These are phyloP conservation scores for Boehmeria nivea DNA, from an alignment of 306 rosid genomes.

Conservation along the genomic window DNA sequence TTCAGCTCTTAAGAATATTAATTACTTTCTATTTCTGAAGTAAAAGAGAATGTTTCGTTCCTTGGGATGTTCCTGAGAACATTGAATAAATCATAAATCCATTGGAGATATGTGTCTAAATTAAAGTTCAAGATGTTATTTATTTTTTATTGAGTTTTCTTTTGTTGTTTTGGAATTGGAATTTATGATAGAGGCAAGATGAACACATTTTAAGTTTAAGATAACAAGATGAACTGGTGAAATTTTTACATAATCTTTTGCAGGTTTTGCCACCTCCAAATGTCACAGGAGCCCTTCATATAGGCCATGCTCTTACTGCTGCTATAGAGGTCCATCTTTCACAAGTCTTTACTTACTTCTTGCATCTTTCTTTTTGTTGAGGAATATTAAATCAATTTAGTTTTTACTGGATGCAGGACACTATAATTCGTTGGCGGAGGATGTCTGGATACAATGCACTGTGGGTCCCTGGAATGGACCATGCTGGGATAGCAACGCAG, in stretches of 20 bases:
- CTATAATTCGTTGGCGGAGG: conserved; percentile 90
- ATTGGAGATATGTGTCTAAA: too few relatives aligned
- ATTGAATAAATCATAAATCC: too few relatives aligned
- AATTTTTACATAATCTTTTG: conserved; percentile 14
- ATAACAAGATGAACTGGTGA: too few relatives aligned
- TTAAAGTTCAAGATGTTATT: too few relatives aligned
- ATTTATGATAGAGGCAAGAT: too few relatives aligned
- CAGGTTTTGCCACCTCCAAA: conserved; percentile 97
- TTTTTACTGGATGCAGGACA: conserved; percentile 56
- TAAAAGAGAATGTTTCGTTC: too few relatives aligned
- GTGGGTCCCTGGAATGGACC: conserved; percentile 99
- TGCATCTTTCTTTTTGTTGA: background rate
- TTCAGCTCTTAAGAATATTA: too few relatives aligned
- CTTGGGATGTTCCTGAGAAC: too few relatives aligned
- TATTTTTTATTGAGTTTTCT: too few relatives aligned
- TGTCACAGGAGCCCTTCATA: conserved; percentile 95
- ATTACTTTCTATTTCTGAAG: too few relatives aligned
- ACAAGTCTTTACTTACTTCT: conserved; percentile 6
- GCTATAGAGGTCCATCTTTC: conserved; percentile 65
- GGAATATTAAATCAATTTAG: conserved; percentile 5
- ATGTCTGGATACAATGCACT: conserved; percentile 87
- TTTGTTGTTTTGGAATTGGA: too few relatives aligned
- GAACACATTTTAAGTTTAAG: background rate
- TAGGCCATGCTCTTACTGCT: conserved; percentile 94
- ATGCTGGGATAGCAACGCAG: conserved; percentile 99